Evolutionary conservation across 163 green algal species (phyloP).

Genomic region (Coccomyxa subellipsoidea): DNA sequence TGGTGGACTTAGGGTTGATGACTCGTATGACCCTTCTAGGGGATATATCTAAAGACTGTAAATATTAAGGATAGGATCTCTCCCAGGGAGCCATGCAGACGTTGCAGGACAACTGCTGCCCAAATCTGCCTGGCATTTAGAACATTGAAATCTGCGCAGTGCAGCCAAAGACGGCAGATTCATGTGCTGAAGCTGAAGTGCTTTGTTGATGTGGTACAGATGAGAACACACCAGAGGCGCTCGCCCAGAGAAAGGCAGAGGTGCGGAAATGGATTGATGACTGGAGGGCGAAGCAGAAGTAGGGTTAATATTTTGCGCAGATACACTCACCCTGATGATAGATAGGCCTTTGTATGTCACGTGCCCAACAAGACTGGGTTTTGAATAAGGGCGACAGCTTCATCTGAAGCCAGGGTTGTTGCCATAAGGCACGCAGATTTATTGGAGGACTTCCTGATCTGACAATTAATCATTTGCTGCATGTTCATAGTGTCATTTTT

Average conservation of each 20-base stretch:
- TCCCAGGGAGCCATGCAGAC: no score
- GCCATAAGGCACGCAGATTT: no score
- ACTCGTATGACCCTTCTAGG: no score
- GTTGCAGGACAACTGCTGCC: no score
- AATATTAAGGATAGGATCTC: no score
- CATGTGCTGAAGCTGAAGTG: not conserved
- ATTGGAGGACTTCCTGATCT: not conserved
- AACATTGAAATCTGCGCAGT: not conserved
- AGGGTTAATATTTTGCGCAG: not conserved
- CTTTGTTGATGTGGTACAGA: not conserved
- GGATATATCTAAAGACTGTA: no score
- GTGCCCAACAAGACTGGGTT: not conserved
- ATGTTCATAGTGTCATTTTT: no score
- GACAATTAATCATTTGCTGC: not conserved
- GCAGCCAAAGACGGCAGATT: not conserved
- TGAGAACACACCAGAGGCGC: not conserved
- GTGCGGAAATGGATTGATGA: conserved; percentile 9
- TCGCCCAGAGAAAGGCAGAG: not conserved
- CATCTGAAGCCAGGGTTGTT: no score
- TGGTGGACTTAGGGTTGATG: no score
- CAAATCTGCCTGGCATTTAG: no score
- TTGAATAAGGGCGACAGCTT: no score
- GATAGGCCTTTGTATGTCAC: not conserved
- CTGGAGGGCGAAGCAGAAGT: conserved; percentile 10
- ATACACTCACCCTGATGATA: not conserved